Conservation (phyloP, 179 eudicot genomes). For the Silene noctiflora region DNA sequence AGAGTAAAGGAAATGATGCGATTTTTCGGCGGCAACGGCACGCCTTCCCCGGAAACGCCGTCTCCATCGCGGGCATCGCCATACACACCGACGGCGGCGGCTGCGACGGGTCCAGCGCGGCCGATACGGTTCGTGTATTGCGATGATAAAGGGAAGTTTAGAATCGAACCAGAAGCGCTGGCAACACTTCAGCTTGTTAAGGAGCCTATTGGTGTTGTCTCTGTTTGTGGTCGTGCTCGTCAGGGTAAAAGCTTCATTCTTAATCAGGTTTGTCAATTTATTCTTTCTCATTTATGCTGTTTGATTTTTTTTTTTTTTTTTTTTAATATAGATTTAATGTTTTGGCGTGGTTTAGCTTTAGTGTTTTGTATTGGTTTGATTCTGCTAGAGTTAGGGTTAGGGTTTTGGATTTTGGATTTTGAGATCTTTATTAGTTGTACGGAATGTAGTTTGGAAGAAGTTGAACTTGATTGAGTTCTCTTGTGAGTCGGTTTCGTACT, state of each 20-base stretch:
- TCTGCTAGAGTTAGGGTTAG: not conserved
- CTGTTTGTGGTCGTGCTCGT: conserved; percentile 96
- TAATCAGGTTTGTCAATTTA: conserved; percentile 43
- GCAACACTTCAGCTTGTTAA: conserved; percentile 81
- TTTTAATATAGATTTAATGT: conserved; percentile 15
- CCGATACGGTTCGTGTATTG: conserved; percentile 80
- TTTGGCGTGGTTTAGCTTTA: not conserved
- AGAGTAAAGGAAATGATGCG: too few species aligned
- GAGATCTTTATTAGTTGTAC: not conserved
- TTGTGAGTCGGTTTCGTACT: not conserved
- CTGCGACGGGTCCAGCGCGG: conserved; percentile 55
- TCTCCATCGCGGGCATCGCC: conserved; percentile 4
- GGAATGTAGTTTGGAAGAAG: not conserved
- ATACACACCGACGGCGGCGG: conserved; percentile 19
- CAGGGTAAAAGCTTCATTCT: conserved; percentile 93
- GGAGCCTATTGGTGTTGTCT: conserved; percentile 82
- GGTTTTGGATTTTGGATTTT: not conserved
- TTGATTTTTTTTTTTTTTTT: not conserved
- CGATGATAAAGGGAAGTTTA: conserved; percentile 81
- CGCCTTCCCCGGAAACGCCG: conserved; percentile 26
- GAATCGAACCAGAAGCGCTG: conserved; percentile 85
- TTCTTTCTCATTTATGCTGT: not conserved
- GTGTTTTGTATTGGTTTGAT: not conserved
- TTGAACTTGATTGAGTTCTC: too few species aligned
- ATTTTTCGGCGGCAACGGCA: conserved; percentile 23